A percentile compares a stretch with the other conserved stretches of the same genome.
phyloP scores from a whole-genome alignment of 2,329 filamentous ascomycete genomes.

The Fusarium sp. region DNA sequence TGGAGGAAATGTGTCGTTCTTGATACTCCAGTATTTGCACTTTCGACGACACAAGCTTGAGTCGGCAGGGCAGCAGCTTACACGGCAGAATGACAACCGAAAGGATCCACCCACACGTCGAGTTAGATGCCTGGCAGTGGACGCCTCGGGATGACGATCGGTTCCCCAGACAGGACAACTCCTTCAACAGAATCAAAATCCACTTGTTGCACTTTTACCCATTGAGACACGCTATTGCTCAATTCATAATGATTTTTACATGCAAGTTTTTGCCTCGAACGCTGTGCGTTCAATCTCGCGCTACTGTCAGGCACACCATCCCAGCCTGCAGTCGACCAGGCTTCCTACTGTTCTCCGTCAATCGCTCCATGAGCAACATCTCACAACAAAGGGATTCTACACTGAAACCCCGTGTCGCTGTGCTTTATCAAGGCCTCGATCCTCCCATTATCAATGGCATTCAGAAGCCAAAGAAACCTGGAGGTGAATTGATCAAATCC shows the following conservation, averaged over 20 bases:
- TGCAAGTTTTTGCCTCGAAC: background rate
- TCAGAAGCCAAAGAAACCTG: constrained; percentile 58
- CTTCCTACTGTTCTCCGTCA: background rate
- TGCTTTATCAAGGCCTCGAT: constrained; percentile 57
- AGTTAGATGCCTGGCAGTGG: no score
- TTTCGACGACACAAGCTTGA: background rate
- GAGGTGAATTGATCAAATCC: constrained; percentile 29
- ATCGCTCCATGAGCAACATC: background rate
- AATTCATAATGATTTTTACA: background rate
- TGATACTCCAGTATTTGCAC: background rate
- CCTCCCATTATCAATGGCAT: constrained; percentile 57
- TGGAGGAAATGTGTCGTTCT: background rate
- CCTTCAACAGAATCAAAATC: background rate
- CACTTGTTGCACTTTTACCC: background rate
- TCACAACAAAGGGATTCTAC: background rate
- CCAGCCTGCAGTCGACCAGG: background rate
- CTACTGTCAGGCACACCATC: background rate
- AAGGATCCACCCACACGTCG: background rate
- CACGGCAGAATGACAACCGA: background rate
- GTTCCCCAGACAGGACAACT: background rate
- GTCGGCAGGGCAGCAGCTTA: background rate
- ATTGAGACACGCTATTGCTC: background rate
- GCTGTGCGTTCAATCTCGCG: background rate
- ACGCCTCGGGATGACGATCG: background rate
- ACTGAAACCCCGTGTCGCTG: constrained; percentile 47